phyloP scores from a whole-genome alignment of 306 rosid species.

The Glycine tomentella region DNA sequence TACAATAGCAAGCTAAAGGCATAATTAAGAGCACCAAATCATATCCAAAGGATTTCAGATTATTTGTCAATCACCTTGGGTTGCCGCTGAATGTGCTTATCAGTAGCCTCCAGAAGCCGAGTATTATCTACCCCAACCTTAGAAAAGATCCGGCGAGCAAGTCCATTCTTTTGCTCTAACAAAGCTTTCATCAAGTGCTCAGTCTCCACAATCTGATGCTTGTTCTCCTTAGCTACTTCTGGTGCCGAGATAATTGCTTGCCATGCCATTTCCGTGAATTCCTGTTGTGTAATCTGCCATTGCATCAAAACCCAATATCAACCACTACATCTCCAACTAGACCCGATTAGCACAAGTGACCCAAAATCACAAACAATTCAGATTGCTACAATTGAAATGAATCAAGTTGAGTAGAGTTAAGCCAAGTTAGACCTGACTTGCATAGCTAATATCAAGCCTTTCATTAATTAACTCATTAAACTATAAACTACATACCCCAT shows the following conservation, averaged over 20 bases:
- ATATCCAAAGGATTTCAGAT: background rate
- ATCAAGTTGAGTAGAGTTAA: background rate
- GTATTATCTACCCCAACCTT: slow-evolving; percentile 89
- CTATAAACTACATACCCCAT: too few relatives aligned
- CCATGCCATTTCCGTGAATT: slow-evolving; percentile 99
- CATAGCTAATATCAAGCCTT: background rate
- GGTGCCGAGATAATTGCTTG: slow-evolving; percentile 88
- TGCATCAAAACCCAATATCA: slow-evolving; percentile 47
- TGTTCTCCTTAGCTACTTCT: slow-evolving; percentile 94
- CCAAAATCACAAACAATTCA: slow-evolving; percentile 18
- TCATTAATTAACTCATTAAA: background rate
- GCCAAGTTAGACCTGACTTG: background rate
- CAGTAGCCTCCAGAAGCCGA: slow-evolving; percentile 86
- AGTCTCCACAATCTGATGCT: slow-evolving; percentile 98
- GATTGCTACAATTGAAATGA: background rate
- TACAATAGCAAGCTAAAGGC: slow-evolving; percentile 21
- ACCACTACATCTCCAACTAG: slow-evolving; percentile 33
- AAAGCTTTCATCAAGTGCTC: slow-evolving; percentile 96
- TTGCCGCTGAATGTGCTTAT: slow-evolving; percentile 89
- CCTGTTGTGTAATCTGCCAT: slow-evolving; percentile 91
- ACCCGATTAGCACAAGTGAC: slow-evolving; percentile 28
- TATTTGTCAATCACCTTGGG: slow-evolving; percentile 73
- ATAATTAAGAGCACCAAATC: slow-evolving; percentile 12
- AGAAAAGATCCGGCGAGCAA: slow-evolving; percentile 93
- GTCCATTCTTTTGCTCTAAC: slow-evolving; percentile 97